Base-by-base conservation (phyloP, 1,284 basidiomycete species). In the Cutaneotrichosporon cutaneum region DNA sequence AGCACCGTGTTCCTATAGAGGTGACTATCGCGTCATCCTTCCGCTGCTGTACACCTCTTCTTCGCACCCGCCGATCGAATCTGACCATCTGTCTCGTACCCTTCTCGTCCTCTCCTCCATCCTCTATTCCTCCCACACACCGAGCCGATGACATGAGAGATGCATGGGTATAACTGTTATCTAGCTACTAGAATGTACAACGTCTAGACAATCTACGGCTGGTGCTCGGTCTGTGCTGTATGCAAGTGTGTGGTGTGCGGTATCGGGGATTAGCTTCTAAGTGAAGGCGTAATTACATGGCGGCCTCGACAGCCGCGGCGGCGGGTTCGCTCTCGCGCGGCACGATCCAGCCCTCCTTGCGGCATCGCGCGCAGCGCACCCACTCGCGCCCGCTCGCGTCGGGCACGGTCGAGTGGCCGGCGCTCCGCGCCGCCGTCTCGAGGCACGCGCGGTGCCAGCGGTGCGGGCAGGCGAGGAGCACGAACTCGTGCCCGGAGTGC, bases 271-370 rank as follows among this genome's bases (percentile, higher is more conserved):
- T n/a, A n/a, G n/a, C n/a, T n/a, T n/a, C n/a, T n/a, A n/a, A 30
- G 30, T 30, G 35, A 36, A 36, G 5, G 35, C 3, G 13, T 45
- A 22, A 22, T 45, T n/a, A n/a, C 6, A 39, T 9, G 36, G 13
- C 18, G 36, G 36, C 14, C 3, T 39, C 36, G 36, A 9, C 26
- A 1, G 27, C 27, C 14, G 14, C 48, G 2, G 48, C 16, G n/a
- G 33, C 52, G 13, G 33, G 22, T 32, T 26, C 48, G 13, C 36
- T 18, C 18, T 30, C 24, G 16, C 64, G 64, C 16, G 64, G 64
- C 9, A 56, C 61, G 27, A 72, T 56, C 75, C 75, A 75, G 0
- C 74, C 74, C 26, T 75, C 72, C 61, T 73, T 74, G 64, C 72
- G 68, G 64, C 75, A 76, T n/a, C 58, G 66, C 32, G 67, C 70